A percentile compares a stretch with the other conserved stretches of the same genome.
Evolutionary conservation across 2,329 filamentous ascomycete species (phyloP).

Genomic region (Penicillium crustosum): DNA sequence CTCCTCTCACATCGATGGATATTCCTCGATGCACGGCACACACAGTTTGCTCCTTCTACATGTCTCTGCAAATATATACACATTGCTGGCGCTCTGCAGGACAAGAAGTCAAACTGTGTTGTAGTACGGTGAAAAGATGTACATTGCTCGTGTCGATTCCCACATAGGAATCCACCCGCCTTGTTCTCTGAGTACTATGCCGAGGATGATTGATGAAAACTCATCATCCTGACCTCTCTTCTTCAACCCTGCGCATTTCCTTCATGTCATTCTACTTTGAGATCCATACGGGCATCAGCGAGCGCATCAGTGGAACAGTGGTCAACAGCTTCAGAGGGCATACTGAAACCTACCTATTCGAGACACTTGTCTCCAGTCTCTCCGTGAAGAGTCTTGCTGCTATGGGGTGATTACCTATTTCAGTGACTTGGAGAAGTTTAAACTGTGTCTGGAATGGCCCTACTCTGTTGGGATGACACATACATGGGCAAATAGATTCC

Average conservation of each 20-base stretch:
- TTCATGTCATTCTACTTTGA: constrained; percentile 22
- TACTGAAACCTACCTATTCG: constrained; percentile 1
- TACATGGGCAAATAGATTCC: background rate
- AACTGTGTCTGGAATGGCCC: background rate
- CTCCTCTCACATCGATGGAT: constrained; percentile 26
- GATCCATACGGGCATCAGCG: constrained; percentile 47
- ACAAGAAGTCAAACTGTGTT: constrained; percentile 59
- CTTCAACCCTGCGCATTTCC: constrained; percentile 31
- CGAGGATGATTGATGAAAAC: constrained; percentile 28
- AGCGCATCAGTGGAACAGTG: constrained; percentile 54
- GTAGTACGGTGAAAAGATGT: constrained; percentile 50
- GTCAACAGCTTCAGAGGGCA: constrained; percentile 21
- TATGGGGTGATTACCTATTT: constrained; percentile 22
- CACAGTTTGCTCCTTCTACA: constrained; percentile 38
- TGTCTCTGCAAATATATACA: constrained; percentile 27
- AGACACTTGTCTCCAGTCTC: background rate
- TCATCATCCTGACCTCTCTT: constrained; percentile 27
- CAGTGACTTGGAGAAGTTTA: constrained; percentile 9
- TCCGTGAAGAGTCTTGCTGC: constrained; percentile 8
- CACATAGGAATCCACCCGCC: constrained; percentile 51
- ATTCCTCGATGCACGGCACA: constrained; percentile 30
- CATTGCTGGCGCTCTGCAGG: constrained; percentile 33
- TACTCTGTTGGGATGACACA: background rate
- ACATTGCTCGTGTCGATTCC: constrained; percentile 41
- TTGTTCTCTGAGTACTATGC: constrained; percentile 35